Evolutionary conservation across 768 basidiomycete genomes (phyloP), one percentile per base, ranked within the genome.

Genomic region (Hysterangium stoloniferum): DNA sequence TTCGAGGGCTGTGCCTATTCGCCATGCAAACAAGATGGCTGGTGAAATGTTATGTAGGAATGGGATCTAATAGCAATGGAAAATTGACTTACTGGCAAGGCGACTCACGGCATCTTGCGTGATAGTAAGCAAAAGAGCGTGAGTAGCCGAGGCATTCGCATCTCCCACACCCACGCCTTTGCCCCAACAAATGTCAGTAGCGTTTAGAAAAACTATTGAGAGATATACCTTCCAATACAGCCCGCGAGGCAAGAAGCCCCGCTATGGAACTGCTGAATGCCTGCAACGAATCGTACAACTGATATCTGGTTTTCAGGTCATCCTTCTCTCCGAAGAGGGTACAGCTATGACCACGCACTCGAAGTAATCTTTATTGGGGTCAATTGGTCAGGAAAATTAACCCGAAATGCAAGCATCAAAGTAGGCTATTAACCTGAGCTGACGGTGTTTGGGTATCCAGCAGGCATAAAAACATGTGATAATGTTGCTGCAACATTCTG

Each of bases 151-250:
- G 4, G 78, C 80, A 9, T 76, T 75, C 4, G 81, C 73, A 49
- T 83, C 71, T 0, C 84, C 84, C n/a, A 85, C 82, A 4, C 84
- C 84, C 53, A 81, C 76, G 29, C 81, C 82, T 80, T n/a, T n/a
- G n/a, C n/a, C n/a, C 54, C 15, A 33, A 51, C 36, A 1, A n/a
- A 12, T n/a, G 35, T 13, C 43, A 28, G 40, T n/a, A n/a, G n/a
- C n/a, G n/a, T n/a, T n/a, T n/a, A n/a, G n/a, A n/a, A 40, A 6
- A n/a, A n/a, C 8, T 12, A 19, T 37, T 29, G 6, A 48, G 8
- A 17, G 7, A 52, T 36, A 28, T 42, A 80, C 82, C 83, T 72
- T 85, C 79, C 5, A 86, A 66, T 3, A 80, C 74, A 13, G 83
- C 82, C 55, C 83, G 69, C 6, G 82, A 83, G 1, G 84, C 78